Percentiles rank a stretch among this genome's conserved stretches.
These are phyloP conservation scores for Guadua angustifolia DNA, from an alignment of 176 grass and related monocot genomes.

Conservation along the genomic window DNA sequence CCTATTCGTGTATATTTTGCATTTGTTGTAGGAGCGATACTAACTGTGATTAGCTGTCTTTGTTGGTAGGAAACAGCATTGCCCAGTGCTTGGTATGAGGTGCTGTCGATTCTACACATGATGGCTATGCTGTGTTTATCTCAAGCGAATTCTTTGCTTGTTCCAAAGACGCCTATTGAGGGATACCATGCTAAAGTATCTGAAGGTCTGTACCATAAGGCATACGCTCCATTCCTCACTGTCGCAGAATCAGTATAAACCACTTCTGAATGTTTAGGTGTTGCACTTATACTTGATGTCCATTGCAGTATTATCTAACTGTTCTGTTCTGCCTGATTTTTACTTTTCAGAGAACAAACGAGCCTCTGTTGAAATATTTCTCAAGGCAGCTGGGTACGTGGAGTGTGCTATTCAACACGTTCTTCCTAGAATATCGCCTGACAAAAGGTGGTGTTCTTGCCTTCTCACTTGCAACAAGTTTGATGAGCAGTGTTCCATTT, in stretches of 20 bases:
- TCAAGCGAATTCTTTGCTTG: slow-evolving; percentile 75
- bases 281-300: neutral
- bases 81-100: slow-evolving; percentile 92
- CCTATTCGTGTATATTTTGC: neutral
- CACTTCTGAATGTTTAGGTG: slow-evolving; percentile 1
- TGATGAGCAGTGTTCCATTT: slow-evolving; percentile 1
- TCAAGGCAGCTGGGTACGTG: slow-evolving; percentile 88
- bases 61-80: slow-evolving; percentile 64
- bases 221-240: neutral
- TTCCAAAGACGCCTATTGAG: slow-evolving; percentile 77
- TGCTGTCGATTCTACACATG: slow-evolving; percentile 78
- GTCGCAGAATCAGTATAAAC: neutral
- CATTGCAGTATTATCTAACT: slow-evolving; percentile 31
- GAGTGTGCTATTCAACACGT: slow-evolving; percentile 76
- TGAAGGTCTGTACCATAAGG: slow-evolving; percentile 58
- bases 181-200: slow-evolving; percentile 80
- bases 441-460: slow-evolving; percentile 62
- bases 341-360: slow-evolving; percentile 70
- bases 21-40: neutral
- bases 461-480: slow-evolving; percentile 24
- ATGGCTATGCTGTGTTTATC: slow-evolving; percentile 76
- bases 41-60: slow-evolving; percentile 4
- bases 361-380: slow-evolving; percentile 71
- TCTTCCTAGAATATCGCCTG: slow-evolving; percentile 72
- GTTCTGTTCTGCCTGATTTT: neutral